Evolutionary conservation across 345 rosid species (phyloP), one percentile per base, ranked within the genome.

Genomic region (Corymbia maculata): DNA sequence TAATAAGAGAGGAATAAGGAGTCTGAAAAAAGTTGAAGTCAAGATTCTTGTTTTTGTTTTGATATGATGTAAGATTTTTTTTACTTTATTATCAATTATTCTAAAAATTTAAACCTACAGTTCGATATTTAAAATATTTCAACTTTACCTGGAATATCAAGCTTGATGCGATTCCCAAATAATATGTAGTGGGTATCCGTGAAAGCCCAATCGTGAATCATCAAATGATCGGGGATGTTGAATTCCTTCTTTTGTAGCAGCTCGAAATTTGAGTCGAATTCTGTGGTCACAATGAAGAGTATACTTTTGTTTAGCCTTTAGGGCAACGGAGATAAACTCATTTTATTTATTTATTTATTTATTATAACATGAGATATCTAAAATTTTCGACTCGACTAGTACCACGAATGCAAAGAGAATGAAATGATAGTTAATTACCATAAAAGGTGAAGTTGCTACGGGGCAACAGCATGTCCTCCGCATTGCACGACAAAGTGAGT

Each of bases 171-270:
- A 55, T 97, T 97, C 53, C 94, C 98, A 52, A 95, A 97, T 42
- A 96, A 85, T 87, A 97, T 92, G 88, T 97, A 97, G 84, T 95
- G 94, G 61, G 94, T 91, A 45, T 96, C 98, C 0, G 98, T 97
- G 88, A 96, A 94, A 13, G 99, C 99, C 99, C 99, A 97, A 26
- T 97, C 99, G 85, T 97, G 99, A 86, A 96, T 94, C 99, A 97
- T 96, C 90, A 95, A 86, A 88, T 96, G 99, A 89, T 96, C 98
- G 0, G 96, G 91, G 70, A 97, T 93, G 86, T 86, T 87, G 90
- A 95, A 96, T 52, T 94, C 98, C 91, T 79, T 93, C 59, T 86
- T 91, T 85, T 94, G 93, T 80, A 94, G 17, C 89, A 93, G 22
- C 90, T 94, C 91, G 92, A 97, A 97, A 80, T 91, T 86, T 8